Evolutionary conservation across 2,329 filamentous ascomycete species (phyloP).

Genomic region (Teratosphaeria zuluensis): DNA sequence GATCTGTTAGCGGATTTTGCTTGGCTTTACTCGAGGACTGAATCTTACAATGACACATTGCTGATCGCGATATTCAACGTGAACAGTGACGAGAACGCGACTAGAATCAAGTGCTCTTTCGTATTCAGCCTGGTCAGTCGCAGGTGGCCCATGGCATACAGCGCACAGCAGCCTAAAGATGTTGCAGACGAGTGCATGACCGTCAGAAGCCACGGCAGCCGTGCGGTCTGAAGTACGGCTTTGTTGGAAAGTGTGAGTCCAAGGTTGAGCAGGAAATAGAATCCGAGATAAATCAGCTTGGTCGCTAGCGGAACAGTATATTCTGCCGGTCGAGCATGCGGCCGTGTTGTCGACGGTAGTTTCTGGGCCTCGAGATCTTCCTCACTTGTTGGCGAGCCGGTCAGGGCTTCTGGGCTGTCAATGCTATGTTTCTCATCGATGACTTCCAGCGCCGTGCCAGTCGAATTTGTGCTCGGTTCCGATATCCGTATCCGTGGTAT

Average conservation of each 20-base stretch:
- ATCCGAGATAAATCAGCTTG: slow-evolving; percentile 17
- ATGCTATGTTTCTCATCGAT: background rate
- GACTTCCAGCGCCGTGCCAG: background rate
- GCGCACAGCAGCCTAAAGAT: slow-evolving; percentile 45
- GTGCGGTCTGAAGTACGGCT: slow-evolving; percentile 37
- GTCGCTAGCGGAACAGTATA: slow-evolving; percentile 11
- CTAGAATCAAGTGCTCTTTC: slow-evolving; percentile 46
- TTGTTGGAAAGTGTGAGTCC: slow-evolving; percentile 51
- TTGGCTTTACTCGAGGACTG: background rate
- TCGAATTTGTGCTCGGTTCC: background rate
- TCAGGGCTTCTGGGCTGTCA: background rate
- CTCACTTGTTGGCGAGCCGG: background rate
- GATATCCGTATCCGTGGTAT: background rate
- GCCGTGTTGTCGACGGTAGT: background rate
- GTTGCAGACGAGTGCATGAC: slow-evolving; percentile 50
- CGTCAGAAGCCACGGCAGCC: slow-evolving; percentile 48
- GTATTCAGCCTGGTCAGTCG: slow-evolving; percentile 43
- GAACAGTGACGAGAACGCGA: slow-evolving; percentile 52
- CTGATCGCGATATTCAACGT: slow-evolving; percentile 56
- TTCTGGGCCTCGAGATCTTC: background rate
- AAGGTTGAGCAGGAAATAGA: slow-evolving; percentile 44
- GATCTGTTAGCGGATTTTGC: background rate
- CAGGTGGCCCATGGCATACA: slow-evolving; percentile 45
- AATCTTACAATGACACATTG: slow-evolving; percentile 49
- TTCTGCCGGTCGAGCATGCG: slow-evolving; percentile 9